These are phyloP conservation scores for Brassica nigra DNA, from an alignment of 345 rosid genomes.

Conservation along the genomic window DNA sequence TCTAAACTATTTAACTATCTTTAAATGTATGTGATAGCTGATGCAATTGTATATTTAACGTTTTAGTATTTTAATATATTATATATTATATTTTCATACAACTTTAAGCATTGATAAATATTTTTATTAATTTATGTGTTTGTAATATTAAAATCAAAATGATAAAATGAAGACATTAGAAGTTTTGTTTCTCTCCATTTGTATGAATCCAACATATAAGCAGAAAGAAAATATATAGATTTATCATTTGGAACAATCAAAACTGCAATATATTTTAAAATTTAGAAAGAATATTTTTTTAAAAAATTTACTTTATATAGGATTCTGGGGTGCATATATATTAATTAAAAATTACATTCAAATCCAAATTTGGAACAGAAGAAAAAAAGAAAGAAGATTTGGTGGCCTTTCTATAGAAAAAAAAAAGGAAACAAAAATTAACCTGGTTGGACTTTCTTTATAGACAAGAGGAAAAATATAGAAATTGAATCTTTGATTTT, in stretches of 20 bases:
- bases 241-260: neutral
- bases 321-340: neutral
- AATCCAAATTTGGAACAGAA: neutral
- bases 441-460: neutral
- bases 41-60: neutral
- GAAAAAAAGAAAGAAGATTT: neutral
- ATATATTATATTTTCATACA: neutral
- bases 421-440: neutral
- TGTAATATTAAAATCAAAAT: neutral
- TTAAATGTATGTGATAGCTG: neutral
- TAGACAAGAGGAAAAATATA: neutral
- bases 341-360: neutral
- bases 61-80: neutral
- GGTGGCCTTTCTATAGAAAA: neutral
- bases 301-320: neutral
- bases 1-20: neutral
- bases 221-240: neutral
- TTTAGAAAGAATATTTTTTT: neutral
- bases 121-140: neutral
- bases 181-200: neutral
- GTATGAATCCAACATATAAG: neutral
- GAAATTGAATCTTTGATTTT: neutral
- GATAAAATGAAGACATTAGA: neutral
- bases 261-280: neutral
- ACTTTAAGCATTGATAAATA: neutral